Base-by-base conservation (phyloP, 2,329 filamentous ascomycete genomes). In the Ilyonectria mors-panacis region DNA sequence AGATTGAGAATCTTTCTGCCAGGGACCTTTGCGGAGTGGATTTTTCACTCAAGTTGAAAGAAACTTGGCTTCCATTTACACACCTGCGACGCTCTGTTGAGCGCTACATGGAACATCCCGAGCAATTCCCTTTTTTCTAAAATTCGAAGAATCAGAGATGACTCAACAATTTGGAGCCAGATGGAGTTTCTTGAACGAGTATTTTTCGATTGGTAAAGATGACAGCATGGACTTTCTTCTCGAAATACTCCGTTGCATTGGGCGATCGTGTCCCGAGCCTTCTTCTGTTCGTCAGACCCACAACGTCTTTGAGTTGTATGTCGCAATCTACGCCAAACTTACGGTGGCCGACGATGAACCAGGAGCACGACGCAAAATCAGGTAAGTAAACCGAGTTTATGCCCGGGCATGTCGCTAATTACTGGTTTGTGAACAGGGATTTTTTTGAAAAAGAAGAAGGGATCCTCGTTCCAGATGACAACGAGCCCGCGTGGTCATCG, bases 321-420 rank as follows among this genome's bases (percentile, higher is more conserved):
- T 67, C 10, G 70, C 67, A 2, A 63, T 73, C 19, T 70, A 66
- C 21, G 56, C 67, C 0, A 67, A 63, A 9, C 53, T 70, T 39
- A 9, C 39, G 1, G 45, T 67, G 0, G 44, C 60, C 0, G 1
- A 3, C 0, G 8, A 56, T n/a, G 45, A 26, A 21, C 3, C 15
- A 7, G 19, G 4, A 17, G 30, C 15, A 1, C 30, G 26, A 35
- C 10, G 1, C 12, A 63, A 54, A 0, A 55, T 72, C 7, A 65
- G 2, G 67, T 70, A 17, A 59, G 26, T 23, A 56, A 28, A 17
- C 2, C 26, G 10, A 39, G n/a, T 4, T 58, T 42, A 26, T 21
- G 3, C 23, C 13, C 9, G n/a, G 33, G 39, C 2, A 19, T 33
- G 37, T 12, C n/a, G 42, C 37, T 51, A 9, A 65, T 53, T 50